Evolutionary conservation across 208 protist species (phyloP).

Genomic region (Acanthamoeba castellanii): DNA sequence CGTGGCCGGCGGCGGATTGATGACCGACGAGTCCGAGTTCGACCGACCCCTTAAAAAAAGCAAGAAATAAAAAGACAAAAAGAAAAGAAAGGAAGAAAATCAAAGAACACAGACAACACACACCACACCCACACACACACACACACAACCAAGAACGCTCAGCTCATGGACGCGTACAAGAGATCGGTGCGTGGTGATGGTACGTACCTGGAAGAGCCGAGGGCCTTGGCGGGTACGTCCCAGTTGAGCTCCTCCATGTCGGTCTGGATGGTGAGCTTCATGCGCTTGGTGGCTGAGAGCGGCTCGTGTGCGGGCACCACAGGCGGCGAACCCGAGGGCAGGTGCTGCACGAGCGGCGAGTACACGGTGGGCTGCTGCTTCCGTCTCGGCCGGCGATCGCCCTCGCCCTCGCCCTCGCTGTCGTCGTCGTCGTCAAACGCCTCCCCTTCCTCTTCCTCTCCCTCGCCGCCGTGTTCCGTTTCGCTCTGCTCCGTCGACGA

Average conservation of each 20-base stretch:
- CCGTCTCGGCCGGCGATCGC: neutral
- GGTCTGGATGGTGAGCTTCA: constrained; percentile 27
- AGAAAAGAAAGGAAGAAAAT: too few species aligned
- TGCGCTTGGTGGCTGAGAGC: neutral
- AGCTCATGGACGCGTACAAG: too few species aligned
- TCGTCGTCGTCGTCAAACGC: neutral
- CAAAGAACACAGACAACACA: too few species aligned
- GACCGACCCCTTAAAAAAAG: neutral
- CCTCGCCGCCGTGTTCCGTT: neutral
- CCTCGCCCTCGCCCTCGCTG: neutral
- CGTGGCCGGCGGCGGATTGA: neutral
- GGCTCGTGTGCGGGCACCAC: neutral
- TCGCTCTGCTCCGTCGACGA: neutral
- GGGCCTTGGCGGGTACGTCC: neutral
- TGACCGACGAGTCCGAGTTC: constrained; percentile 22
- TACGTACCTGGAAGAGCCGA: neutral
- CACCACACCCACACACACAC: neutral
- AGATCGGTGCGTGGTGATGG: neutral
- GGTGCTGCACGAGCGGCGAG: neutral
- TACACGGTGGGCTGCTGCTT: neutral
- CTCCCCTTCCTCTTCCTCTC: neutral
- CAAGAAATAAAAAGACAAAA: neutral
- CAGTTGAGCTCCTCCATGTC: neutral
- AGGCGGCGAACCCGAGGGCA: neutral
- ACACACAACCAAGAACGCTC: neutral